phyloP scores from a whole-genome alignment of 495 filamentous ascomycete genomes.

The Aspergillus avenaceus region DNA sequence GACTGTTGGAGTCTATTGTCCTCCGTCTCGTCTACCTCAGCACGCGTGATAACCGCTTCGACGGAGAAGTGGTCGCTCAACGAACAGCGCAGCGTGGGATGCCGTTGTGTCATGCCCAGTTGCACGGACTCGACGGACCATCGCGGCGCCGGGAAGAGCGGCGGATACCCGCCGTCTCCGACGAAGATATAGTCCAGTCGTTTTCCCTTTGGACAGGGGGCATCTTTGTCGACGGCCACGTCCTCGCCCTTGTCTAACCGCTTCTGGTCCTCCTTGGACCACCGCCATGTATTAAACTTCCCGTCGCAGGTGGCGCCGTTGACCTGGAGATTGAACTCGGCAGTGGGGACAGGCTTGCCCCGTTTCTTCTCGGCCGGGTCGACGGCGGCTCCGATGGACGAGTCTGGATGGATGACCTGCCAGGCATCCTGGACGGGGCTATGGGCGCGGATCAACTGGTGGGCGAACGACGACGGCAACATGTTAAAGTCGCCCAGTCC shows the following conservation, averaged over 20 bases:
- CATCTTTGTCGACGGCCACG: conserved; percentile 51
- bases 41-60: conserved; percentile 37
- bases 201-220: conserved; percentile 68
- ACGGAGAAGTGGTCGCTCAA: conserved; percentile 93
- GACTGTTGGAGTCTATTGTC: conserved; percentile 1
- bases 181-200: conserved; percentile 95
- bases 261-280: conserved; percentile 62
- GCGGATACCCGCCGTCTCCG: conserved; percentile 38
- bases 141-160: conserved; percentile 25
- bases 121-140: conserved; percentile 66
- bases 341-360: conserved; percentile 55
- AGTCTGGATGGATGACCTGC: conserved; percentile 74
- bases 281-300: conserved; percentile 88
- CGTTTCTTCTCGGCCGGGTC: conserved; percentile 56
- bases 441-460: conserved; percentile 74
- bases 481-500: conserved; percentile 95
- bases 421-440: conserved; percentile 79
- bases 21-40: background rate
- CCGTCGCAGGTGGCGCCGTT: conserved; percentile 89
- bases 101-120: conserved; percentile 78
- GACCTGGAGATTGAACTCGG: conserved; percentile 66
- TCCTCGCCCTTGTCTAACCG: conserved; percentile 56
- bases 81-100: conserved; percentile 76
- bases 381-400: conserved; percentile 65
- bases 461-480: conserved; percentile 81